Evolutionary conservation across 1,139 yeast species (phyloP).

Genomic region (Kurtzmaniella quercitrusa): DNA sequence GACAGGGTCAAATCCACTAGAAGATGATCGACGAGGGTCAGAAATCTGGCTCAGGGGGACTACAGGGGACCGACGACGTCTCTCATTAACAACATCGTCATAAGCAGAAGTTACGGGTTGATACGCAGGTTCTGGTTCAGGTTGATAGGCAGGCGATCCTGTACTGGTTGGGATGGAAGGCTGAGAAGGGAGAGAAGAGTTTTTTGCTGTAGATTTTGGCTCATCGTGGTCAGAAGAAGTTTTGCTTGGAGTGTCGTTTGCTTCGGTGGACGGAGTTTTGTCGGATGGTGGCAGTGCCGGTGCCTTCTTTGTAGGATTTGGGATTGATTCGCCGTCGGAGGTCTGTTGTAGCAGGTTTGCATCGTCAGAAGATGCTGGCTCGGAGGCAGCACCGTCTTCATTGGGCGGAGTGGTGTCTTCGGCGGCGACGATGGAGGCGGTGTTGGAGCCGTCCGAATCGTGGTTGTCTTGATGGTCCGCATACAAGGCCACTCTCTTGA

Average conservation of each 20-base stretch:
- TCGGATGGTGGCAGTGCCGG: background rate
- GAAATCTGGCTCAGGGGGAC: background rate
- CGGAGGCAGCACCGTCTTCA: conserved; percentile 6
- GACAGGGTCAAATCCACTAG: background rate
- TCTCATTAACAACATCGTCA: background rate
- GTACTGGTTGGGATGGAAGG: background rate
- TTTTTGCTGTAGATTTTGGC: background rate
- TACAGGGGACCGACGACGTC: background rate
- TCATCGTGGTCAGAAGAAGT: background rate
- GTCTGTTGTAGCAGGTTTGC: conserved; percentile 4
- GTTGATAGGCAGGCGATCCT: background rate
- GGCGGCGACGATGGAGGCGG: conserved; percentile 1
- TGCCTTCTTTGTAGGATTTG: background rate
- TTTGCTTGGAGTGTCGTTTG: background rate
- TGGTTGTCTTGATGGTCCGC: conserved; percentile 39
- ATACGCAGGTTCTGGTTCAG: background rate
- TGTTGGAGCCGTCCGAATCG: conserved; percentile 5
- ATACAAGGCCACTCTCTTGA: conserved; percentile 70
- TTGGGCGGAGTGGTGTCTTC: conserved; percentile 2
- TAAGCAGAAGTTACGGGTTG: background rate
- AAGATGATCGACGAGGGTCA: background rate
- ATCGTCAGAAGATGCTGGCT: conserved; percentile 4
- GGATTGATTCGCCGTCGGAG: conserved; percentile 1
- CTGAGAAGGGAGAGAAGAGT: background rate
- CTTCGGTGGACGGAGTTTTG: background rate